Percentiles rank a stretch among this genome's conserved stretches.
Conservation (phyloP, 2,329 filamentous ascomycete species). For the Aureobasidium sp. region DNA sequence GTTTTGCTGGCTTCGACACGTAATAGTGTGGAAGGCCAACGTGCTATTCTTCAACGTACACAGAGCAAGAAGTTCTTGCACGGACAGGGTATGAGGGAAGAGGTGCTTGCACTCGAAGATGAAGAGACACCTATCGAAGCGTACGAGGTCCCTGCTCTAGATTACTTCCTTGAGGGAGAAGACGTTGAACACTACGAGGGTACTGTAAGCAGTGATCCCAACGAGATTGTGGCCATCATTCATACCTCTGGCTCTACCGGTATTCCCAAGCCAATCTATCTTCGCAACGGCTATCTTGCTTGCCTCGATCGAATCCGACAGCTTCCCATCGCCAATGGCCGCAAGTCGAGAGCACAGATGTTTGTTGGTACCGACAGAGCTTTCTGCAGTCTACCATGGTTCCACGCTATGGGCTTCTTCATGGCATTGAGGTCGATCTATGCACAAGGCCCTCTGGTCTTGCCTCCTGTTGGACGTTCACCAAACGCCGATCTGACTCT, state of each 20-base stretch:
- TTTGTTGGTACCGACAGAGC: conserved; percentile 15
- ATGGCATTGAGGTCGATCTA: conserved; percentile 13
- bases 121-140: conserved; percentile 1
- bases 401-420: conserved; percentile 16
- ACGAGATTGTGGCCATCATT: conserved; percentile 31
- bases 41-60: conserved; percentile 9
- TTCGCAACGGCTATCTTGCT: conserved; percentile 26
- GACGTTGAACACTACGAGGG: conserved; percentile 22
- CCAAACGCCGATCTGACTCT: conserved; percentile 16
- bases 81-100: conserved; percentile 4
- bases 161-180: conserved; percentile 7
- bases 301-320: conserved; percentile 32
- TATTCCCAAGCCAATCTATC: conserved; percentile 33
- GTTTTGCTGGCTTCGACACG: conserved; percentile 14
- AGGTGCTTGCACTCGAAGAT: conserved; percentile 10
- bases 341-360: conserved; percentile 16
- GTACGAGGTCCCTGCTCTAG: conserved; percentile 12
- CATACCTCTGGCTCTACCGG: conserved; percentile 39
- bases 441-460: conserved; percentile 9
- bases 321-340: conserved; percentile 26
- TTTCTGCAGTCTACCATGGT: conserved; percentile 18
- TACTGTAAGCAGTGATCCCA: conserved; percentile 25
- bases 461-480: conserved; percentile 5
- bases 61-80: conserved; percentile 13
- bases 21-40: conserved; percentile 14